Evolutionary conservation across 331 rosid genomes (phyloP).

Genomic region (Acacia concinna): DNA sequence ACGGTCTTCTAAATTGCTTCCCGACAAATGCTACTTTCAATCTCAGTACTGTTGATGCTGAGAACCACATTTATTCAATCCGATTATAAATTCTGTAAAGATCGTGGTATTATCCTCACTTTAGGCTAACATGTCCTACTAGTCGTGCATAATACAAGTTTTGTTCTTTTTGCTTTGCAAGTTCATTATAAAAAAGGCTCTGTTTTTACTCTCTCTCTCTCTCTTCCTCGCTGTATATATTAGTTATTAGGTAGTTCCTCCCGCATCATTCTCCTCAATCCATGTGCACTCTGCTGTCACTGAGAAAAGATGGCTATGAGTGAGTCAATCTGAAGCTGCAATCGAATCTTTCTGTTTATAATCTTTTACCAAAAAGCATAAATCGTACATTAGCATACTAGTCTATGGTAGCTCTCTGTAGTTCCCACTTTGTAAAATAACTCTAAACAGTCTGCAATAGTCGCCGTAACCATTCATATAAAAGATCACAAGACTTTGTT

Average conservation of each 20-base stretch:
- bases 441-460: background rate
- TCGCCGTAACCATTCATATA: background rate
- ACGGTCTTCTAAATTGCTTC: conserved; percentile 26
- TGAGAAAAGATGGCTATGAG: background rate
- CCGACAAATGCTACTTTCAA: conserved; percentile 30
- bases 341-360: background rate
- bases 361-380: background rate
- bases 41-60: conserved; percentile 9
- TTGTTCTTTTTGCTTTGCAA: background rate
- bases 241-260: background rate
- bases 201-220: background rate
- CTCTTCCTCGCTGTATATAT: background rate
- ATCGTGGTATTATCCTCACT: background rate
- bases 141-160: background rate
- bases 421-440: background rate
- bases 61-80: background rate
- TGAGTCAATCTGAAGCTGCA: background rate
- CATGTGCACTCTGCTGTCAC: conserved; percentile 18
- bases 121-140: background rate
- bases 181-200: background rate
- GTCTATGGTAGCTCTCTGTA: background rate
- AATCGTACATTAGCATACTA: background rate
- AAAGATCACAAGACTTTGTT: conserved; percentile 19
- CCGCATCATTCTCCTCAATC: background rate
- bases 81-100: background rate